phyloP scores from a whole-genome alignment of 371 early-diverging fungal genomes.

The Lichtheimia corymbifera region DNA sequence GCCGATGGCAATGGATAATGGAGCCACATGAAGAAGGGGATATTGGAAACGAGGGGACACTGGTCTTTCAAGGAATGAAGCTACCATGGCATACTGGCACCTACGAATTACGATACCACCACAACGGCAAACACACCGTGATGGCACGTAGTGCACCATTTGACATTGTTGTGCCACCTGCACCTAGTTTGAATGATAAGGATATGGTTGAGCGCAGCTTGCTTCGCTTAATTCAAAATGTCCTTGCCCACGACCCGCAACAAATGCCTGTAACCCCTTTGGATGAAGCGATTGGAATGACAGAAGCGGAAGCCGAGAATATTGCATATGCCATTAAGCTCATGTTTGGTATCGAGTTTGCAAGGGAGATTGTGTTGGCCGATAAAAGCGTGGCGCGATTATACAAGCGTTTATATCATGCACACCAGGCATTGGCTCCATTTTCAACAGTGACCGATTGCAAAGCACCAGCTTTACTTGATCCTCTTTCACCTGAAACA shows the following conservation, averaged over 20 bases:
- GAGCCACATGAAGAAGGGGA: constrained; percentile 13
- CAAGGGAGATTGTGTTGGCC: constrained; percentile 76
- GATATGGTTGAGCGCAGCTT: constrained; percentile 25
- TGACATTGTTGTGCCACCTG: constrained; percentile 55
- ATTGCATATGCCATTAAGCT: constrained; percentile 79
- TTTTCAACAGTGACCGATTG: constrained; percentile 9
- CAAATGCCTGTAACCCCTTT: constrained; percentile 54
- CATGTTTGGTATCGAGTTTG: constrained; percentile 85
- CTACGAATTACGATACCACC: constrained; percentile 90
- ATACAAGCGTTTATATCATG: constrained; percentile 41
- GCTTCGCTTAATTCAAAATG: constrained; percentile 36
- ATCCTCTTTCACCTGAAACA: too few species aligned
- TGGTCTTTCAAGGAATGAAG: constrained; percentile 60
- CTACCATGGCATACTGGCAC: constrained; percentile 85
- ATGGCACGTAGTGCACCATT: constrained; percentile 81
- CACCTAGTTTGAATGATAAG: constrained; percentile 13
- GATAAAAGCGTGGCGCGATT: constrained; percentile 53
- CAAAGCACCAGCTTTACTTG: too few species aligned
- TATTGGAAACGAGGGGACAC: constrained; percentile 34
- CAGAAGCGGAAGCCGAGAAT: constrained; percentile 70
- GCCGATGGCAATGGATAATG: constrained; percentile 58
- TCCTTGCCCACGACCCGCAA: constrained; percentile 47
- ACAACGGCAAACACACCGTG: constrained; percentile 82
- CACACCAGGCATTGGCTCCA: constrained; percentile 39
- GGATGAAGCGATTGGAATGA: constrained; percentile 63